Conservation (phyloP, 1,139 yeast species). For the Wickerhamomyces sp. region DNA sequence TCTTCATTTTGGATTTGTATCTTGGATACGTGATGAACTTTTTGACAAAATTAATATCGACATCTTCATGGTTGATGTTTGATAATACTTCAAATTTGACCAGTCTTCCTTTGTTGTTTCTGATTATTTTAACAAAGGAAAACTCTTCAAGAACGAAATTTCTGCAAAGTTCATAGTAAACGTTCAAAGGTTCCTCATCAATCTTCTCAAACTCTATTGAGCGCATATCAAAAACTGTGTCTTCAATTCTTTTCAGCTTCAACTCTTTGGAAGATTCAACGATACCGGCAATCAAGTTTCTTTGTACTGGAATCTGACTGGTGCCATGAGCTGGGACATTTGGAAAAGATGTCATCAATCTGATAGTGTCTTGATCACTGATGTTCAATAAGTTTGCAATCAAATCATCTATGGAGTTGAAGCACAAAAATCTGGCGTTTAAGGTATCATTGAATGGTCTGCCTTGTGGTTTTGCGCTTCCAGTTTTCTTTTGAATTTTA, state of each 20-base stretch:
- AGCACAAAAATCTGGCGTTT: slow-evolving; percentile 28
- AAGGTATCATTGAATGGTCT: slow-evolving; percentile 34
- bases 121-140: slow-evolving; percentile 33
- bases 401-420: slow-evolving; percentile 18
- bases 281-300: slow-evolving; percentile 1
- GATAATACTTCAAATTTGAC: slow-evolving; percentile 33
- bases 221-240: slow-evolving; percentile 7
- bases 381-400: slow-evolving; percentile 15
- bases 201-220: slow-evolving; percentile 17
- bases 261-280: slow-evolving; percentile 5
- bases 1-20: slow-evolving; percentile 40
- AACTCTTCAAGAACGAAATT: slow-evolving; percentile 21
- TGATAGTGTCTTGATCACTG: slow-evolving; percentile 9
- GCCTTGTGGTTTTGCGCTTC: slow-evolving; percentile 28
- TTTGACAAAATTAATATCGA: slow-evolving; percentile 26
- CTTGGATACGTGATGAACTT: slow-evolving; percentile 38
- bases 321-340: no score
- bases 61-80: slow-evolving; percentile 8
- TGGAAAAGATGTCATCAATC: slow-evolving; percentile 6
- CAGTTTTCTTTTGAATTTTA: slow-evolving; percentile 15
- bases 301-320: neutral
- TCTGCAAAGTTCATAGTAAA: slow-evolving; percentile 19
- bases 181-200: slow-evolving; percentile 4
- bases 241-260: slow-evolving; percentile 3
- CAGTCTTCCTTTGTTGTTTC: slow-evolving; percentile 33